A percentile compares a stretch with the other conserved stretches of the same genome.
phyloP scores from a whole-genome alignment of 208 protist species.

The Leishmania major region DNA sequence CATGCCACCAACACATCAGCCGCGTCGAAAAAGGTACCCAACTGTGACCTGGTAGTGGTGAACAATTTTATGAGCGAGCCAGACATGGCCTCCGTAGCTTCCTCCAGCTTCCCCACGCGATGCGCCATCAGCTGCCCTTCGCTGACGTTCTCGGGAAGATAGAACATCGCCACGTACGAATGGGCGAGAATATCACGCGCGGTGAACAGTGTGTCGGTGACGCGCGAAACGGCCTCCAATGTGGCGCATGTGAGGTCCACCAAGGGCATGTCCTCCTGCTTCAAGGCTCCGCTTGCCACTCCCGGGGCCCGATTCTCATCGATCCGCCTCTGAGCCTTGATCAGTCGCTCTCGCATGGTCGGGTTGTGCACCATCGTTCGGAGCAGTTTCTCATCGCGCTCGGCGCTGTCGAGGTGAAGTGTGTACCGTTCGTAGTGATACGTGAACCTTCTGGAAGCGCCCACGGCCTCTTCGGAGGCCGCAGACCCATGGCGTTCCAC shows the following conservation, averaged over 20 bases:
- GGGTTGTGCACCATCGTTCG: not conserved
- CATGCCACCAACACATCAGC: constrained; percentile 11
- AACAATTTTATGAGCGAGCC: constrained; percentile 11
- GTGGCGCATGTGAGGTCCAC: not conserved
- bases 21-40: constrained; percentile 17
- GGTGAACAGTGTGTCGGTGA: constrained; percentile 14
- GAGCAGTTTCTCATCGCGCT: constrained; percentile 16
- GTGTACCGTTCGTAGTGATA: constrained; percentile 33
- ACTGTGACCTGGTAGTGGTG: not conserved
- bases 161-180: constrained; percentile 32
- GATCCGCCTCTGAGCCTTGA: not conserved
- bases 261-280: not conserved
- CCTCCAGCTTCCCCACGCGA: constrained; percentile 28
- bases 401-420: constrained; percentile 25
- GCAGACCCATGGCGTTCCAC: not conserved
- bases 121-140: constrained; percentile 23
- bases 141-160: constrained; percentile 4
- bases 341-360: not conserved
- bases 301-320: not conserved
- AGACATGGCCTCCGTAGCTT: constrained; percentile 26
- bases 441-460: constrained; percentile 9
- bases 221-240: not conserved
- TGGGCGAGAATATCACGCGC: constrained; percentile 25
- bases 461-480: not conserved
- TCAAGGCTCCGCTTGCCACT: not conserved